These are phyloP conservation scores for Colletotrichum spaethianum DNA, from an alignment of 2,329 filamentous ascomycete species.

Conservation along the genomic window DNA sequence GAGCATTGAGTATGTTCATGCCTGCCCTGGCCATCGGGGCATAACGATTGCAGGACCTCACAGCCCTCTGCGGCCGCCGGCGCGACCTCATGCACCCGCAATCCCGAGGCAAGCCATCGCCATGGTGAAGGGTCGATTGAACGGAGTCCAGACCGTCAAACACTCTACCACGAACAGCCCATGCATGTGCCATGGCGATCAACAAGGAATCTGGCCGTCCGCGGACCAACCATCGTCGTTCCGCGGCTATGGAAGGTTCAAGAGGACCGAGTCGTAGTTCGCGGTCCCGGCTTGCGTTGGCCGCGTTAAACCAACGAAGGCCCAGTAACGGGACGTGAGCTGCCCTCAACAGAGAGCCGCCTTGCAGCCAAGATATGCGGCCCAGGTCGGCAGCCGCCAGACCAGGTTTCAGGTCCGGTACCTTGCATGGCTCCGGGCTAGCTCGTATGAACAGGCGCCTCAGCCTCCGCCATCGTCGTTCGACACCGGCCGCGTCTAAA, in stretches of 20 bases:
- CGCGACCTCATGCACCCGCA: conserved; percentile 17
- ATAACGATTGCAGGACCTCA: conserved; percentile 23
- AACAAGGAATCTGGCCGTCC: not conserved
- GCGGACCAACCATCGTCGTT: conserved; percentile 11
- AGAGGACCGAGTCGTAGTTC: conserved; percentile 20
- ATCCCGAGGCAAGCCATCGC: conserved; percentile 4
- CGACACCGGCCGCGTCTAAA: conserved; percentile 5
- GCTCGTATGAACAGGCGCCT: conserved; percentile 38
- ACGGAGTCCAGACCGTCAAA: conserved; percentile 24
- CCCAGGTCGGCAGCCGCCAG: conserved; percentile 33
- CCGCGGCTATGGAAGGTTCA: not conserved
- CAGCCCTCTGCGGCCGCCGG: conserved; percentile 23
- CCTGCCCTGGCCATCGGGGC: not conserved
- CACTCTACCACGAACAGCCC: not conserved
- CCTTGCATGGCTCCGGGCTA: conserved; percentile 12
- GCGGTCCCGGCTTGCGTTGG: conserved; percentile 7
- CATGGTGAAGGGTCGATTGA: conserved; percentile 6
- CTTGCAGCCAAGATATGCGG: conserved; percentile 26
- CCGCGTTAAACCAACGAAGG: conserved; percentile 1
- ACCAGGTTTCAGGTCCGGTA: conserved; percentile 33
- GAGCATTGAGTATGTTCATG: not conserved
- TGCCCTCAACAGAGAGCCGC: conserved; percentile 7
- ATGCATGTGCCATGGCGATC: conserved; percentile 15
- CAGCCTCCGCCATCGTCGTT: conserved; percentile 28
- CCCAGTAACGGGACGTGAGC: not conserved